Percentiles rank a stretch among this genome's conserved stretches.
phyloP scores from a whole-genome alignment of 2,329 filamentous ascomycete genomes.

The Blumeriella jaapii region DNA sequence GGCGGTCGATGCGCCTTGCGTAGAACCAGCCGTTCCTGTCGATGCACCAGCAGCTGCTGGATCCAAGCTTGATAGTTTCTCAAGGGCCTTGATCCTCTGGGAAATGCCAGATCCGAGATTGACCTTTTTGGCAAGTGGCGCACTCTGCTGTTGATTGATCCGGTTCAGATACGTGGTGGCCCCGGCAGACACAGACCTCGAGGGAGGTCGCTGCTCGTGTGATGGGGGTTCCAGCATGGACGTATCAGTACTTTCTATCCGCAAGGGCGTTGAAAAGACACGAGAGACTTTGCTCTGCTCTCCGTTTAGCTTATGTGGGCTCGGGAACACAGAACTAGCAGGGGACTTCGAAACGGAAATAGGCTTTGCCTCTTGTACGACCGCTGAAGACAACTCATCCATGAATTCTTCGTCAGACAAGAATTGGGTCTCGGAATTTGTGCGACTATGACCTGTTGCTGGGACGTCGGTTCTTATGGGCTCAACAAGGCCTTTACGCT shows the following conservation, averaged over 20 bases:
- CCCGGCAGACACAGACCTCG: constrained; percentile 35
- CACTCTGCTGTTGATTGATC: constrained; percentile 38
- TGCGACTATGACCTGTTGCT: constrained; percentile 23
- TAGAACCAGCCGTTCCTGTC: constrained; percentile 10
- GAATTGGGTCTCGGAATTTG: constrained; percentile 36
- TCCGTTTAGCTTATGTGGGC: constrained; percentile 18
- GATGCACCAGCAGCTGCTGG: constrained; percentile 27
- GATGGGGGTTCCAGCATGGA: constrained; percentile 31
- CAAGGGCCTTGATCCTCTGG: constrained; percentile 84
- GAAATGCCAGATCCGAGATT: constrained; percentile 87
- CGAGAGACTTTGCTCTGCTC: constrained; percentile 22
- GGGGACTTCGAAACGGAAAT: constrained; percentile 75
- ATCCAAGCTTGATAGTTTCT: constrained; percentile 52
- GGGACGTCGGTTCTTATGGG: constrained; percentile 44
- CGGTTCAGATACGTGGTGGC: constrained; percentile 44
- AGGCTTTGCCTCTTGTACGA: constrained; percentile 71
- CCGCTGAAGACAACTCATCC: constrained; percentile 75
- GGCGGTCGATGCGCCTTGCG: constrained; percentile 37
- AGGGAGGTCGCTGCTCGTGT: constrained; percentile 1
- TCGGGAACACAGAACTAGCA: constrained; percentile 51
- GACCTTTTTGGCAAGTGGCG: constrained; percentile 56
- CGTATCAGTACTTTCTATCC: constrained; percentile 26
- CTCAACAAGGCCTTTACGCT: constrained; percentile 29
- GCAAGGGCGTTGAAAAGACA: constrained; percentile 28
- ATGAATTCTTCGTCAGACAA: constrained; percentile 71